Percentiles rank a stretch among this genome's conserved stretches.
phyloP scores from a whole-genome alignment of 2,329 filamentous ascomycete genomes.

The Colletotrichum orbiculare region DNA sequence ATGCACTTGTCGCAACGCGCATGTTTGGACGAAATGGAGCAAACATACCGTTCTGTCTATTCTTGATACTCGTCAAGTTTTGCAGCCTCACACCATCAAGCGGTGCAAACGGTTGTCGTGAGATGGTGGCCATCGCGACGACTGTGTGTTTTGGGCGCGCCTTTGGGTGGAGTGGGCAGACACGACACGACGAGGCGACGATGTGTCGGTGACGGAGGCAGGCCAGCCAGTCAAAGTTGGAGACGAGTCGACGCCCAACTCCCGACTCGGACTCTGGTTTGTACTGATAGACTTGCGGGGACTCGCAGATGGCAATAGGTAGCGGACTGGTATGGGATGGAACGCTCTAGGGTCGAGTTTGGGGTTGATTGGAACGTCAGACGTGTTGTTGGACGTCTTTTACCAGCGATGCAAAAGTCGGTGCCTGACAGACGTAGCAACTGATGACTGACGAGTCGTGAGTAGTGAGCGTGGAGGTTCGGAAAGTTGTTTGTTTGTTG shows the following conservation, averaged over 20 bases:
- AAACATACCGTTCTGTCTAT: slow-evolving; percentile 77
- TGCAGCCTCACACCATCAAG: slow-evolving; percentile 77
- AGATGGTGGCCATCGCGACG: slow-evolving; percentile 62
- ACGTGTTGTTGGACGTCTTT: too few species aligned
- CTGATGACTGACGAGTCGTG: background rate
- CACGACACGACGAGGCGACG: too few species aligned
- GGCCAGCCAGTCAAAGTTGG: background rate
- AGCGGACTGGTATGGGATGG: too few species aligned
- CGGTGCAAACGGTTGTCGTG: slow-evolving; percentile 80
- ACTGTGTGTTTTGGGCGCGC: slow-evolving; percentile 19
- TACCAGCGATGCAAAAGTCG: slow-evolving; percentile 6
- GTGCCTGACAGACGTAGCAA: slow-evolving; percentile 26
- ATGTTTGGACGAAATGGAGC: slow-evolving; percentile 22
- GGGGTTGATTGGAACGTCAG: too few species aligned
- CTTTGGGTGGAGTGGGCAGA: slow-evolving; percentile 6
- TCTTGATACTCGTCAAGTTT: slow-evolving; percentile 79
- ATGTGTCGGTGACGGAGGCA: too few species aligned
- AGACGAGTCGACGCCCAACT: slow-evolving; percentile 4
- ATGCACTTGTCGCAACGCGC: background rate
- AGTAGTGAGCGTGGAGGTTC: slow-evolving; percentile 26
- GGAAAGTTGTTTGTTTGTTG: slow-evolving; percentile 29
- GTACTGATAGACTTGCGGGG: too few species aligned
- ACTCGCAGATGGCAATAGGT: too few species aligned
- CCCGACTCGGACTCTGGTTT: background rate
- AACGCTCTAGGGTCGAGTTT: too few species aligned